Evolutionary conservation across 208 protist genomes (phyloP), one percentile per base, ranked within the genome.

Genomic region (Acanthamoeba lenticulata): DNA sequence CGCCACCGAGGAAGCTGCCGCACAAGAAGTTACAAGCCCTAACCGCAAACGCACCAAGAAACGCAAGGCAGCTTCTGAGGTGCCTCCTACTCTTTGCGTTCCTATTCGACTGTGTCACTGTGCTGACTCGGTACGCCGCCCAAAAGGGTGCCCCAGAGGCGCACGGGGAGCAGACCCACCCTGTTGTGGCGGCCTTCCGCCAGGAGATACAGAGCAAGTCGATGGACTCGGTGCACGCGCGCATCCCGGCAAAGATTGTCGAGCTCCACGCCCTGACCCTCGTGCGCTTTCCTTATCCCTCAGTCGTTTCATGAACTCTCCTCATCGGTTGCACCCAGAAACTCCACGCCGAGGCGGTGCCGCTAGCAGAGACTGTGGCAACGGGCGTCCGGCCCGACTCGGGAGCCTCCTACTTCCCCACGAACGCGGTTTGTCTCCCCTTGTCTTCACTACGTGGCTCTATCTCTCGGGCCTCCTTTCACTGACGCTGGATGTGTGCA

Each of bases 181-280:
- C 45, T 24, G 17, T 24, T 3, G 49, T 57, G 1, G 62, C 62
- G 34, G 62, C 62, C 62, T 86, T 86, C 77, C 40, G 36, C n/a
- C 27, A 52, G 9, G 77, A 86, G 27, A 29, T 55, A 29, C 40
- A 21, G 7, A 36, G 24, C 40, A 47, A 2, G 40, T 86, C 77
- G 38, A 27, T 86, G 38, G 40, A 86, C 27, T n/a, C 49, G n/a
- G 45, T 86, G 45, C 77, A 29, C 11, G 32, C 24, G 27, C 44
- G 44, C 77, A 86, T 86, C 24, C 77, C 77, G 27, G 32, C 44
- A 29, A 86, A 86, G 45, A 55, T 86, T n/a, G 34, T 86, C 24
- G 44, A 86, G 34, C 27, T 86, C 32, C 21, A 42, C 77, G 27
- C 24, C 7, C 40, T 86, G 6, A n/a, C 44, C 32, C 6, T 24